Conservation (phyloP, 177 flowering plant genomes). For the Vitis hybrid region DNA sequence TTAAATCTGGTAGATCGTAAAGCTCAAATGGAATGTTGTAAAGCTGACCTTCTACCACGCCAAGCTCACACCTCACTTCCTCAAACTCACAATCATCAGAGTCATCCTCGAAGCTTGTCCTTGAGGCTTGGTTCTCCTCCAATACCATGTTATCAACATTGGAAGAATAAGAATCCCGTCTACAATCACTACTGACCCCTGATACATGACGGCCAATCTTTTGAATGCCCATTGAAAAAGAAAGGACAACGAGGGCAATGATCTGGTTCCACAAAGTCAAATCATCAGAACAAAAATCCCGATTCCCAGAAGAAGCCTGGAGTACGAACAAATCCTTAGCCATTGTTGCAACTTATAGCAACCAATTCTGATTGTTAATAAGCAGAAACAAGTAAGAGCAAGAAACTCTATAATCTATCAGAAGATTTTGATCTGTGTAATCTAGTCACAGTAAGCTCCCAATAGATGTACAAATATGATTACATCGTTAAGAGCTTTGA, state of each 20-base stretch:
- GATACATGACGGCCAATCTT: conserved; percentile 19
- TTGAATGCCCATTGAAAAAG: conserved; percentile 26
- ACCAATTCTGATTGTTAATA: too few species aligned
- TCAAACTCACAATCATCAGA: conserved; percentile 18
- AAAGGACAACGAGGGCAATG: conserved; percentile 5
- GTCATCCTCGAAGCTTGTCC: conserved; percentile 24
- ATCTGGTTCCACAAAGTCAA: conserved; percentile 9
- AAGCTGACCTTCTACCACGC: conserved; percentile 29
- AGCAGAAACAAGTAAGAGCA: too few species aligned
- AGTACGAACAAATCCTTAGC: not conserved
- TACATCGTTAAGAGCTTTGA: too few species aligned
- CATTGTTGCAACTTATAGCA: too few species aligned
- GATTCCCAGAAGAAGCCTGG: conserved; percentile 6
- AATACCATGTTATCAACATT: conserved; percentile 3
- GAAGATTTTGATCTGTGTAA: too few species aligned
- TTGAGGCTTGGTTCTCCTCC: conserved; percentile 10
- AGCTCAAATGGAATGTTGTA: conserved; percentile 42
- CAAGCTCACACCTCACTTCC: conserved; percentile 28
- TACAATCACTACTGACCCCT: conserved; percentile 6
- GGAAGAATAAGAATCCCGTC: conserved; percentile 1
- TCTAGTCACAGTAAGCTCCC: too few species aligned
- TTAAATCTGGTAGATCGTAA: conserved; percentile 36
- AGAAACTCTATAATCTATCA: too few species aligned
- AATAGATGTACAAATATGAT: too few species aligned
- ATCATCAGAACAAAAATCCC: conserved; percentile 5